phyloP scores from a whole-genome alignment of 495 filamentous ascomycete species.

The Daldinia decipiens region DNA sequence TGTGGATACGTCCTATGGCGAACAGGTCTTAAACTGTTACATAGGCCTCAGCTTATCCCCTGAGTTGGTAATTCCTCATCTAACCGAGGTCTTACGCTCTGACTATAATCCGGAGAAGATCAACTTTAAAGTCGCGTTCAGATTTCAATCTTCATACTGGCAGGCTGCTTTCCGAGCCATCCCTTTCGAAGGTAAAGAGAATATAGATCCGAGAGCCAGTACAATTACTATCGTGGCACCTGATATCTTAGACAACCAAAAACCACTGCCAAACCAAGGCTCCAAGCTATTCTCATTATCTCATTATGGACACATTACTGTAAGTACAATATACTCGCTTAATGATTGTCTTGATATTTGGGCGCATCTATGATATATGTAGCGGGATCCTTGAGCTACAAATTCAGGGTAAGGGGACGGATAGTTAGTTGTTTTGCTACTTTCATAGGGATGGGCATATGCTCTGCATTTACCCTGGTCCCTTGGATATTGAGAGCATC shows the following conservation, averaged over 20 bases:
- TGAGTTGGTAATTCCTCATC: conserved; percentile 4
- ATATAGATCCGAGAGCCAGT: conserved; percentile 2
- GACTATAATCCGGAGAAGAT: conserved; percentile 2
- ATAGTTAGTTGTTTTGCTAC: conserved; percentile 15
- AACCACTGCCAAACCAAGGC: conserved; percentile 16
- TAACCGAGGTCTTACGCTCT: conserved; percentile 7
- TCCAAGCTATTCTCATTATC: conserved; percentile 48
- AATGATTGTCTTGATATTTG: conserved; percentile 31
- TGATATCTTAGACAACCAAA: conserved; percentile 16
- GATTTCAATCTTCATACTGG: neutral
- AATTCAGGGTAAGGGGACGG: neutral
- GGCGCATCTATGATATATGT: neutral
- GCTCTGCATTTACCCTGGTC: neutral
- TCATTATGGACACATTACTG: conserved; percentile 81
- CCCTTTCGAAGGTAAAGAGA: neutral
- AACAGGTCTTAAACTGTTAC: neutral
- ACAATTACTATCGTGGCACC: conserved; percentile 1
- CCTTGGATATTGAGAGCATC: neutral
- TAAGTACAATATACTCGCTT: conserved; percentile 59
- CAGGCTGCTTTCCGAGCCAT: neutral
- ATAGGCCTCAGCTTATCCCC: conserved; percentile 1
- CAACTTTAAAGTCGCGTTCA: neutral
- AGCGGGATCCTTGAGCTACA: conserved; percentile 4
- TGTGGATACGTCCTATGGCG: conserved; percentile 6
- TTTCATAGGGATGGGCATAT: neutral